Evolutionary conservation across 495 filamentous ascomycete genomes (phyloP), one percentile per base, ranked within the genome.

Genomic region (Penicillium robsamsonii): DNA sequence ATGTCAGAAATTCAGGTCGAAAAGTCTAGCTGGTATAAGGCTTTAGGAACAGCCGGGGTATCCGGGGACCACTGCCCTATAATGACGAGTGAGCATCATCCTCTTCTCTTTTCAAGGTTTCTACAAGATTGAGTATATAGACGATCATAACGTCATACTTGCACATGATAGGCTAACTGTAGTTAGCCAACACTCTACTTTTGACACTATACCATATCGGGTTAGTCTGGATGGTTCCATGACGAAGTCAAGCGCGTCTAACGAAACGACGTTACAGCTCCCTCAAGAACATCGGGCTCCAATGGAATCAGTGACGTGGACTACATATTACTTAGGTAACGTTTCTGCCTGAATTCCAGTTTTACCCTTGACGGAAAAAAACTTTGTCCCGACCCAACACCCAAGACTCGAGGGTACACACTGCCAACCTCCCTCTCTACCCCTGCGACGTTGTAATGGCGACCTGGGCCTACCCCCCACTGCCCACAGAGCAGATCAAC

Each of bases 401-500:
- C 44, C 15, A 10, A 45, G 29, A 31, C 43, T 18, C 45, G 9
- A 29, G 12, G 22, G 17, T 20, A 3, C n/a, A 12, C 45, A 17
- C 18, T 43, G 12, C n/a, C 2, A 17, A 31, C 10, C 12, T n/a
- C 35, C 24, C 42, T 17, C 13, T 37, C 12, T n/a, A 15, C 24
- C 42, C 24, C 13, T 37, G 15, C 33, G 12, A 13, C 31, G n/a
- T 38, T 45, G 74, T 56, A 56, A 92, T 92, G 89, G 86, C 88
- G 43, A 85, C 89, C 46, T 84, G 85, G 66, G 85, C 88, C 54
- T 91, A 85, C 77, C 90, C 90, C 69, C 87, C 84, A 54, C 79
- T 92, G 49, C 69, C 85, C 46, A 74, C 79, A 17, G 80, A 85
- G 25, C 73, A 84, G 60, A 75, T 91, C 71, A 81, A 83, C 70